A percentile compares a stretch with the other conserved stretches of the same genome.
These are phyloP conservation scores for Psilocybe sp. DNA, from an alignment of 768 basidiomycete genomes.

Conservation along the genomic window DNA sequence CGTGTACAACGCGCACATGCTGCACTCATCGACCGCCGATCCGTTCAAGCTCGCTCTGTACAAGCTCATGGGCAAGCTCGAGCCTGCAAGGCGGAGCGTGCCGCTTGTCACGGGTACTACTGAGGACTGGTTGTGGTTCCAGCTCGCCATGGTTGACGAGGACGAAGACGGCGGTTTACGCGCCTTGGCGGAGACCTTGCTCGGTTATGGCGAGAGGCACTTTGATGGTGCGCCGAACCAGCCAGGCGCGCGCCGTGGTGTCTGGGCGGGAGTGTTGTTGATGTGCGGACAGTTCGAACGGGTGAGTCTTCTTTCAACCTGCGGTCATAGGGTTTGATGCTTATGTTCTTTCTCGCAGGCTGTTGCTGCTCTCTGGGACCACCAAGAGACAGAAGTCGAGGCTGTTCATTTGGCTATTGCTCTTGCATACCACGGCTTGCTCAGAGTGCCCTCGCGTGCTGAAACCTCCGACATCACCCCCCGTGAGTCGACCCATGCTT, in stretches of 20 bases:
- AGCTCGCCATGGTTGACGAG: slow-evolving; percentile 87
- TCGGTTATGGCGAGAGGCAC: slow-evolving; percentile 79
- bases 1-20: slow-evolving; percentile 83
- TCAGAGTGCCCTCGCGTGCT: slow-evolving; percentile 77
- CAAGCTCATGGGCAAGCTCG: slow-evolving; percentile 92
- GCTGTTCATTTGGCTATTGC: slow-evolving; percentile 93
- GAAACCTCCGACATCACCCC: slow-evolving; percentile 85
- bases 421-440: slow-evolving; percentile 87
- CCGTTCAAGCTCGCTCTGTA: slow-evolving; percentile 96
- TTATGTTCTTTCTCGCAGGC: slow-evolving; percentile 46
- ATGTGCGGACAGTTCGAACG: slow-evolving; percentile 95
- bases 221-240: slow-evolving; percentile 69
- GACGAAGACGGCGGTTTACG: slow-evolving; percentile 78
- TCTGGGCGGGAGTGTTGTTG: slow-evolving; percentile 82
- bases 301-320: slow-evolving; percentile 38
- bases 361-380: slow-evolving; percentile 86
- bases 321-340: not conserved
- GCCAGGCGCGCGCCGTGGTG: slow-evolving; percentile 56
- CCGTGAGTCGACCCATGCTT: slow-evolving; percentile 43
- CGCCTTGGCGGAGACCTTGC: slow-evolving; percentile 68
- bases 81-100: slow-evolving; percentile 75
- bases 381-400: slow-evolving; percentile 84
- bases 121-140: slow-evolving; percentile 99
- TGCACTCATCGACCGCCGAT: slow-evolving; percentile 84
- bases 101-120: slow-evolving; percentile 86